Evolutionary conservation across 352 stramenopile species (phyloP).

Genomic region (Bremia lactucae): DNA sequence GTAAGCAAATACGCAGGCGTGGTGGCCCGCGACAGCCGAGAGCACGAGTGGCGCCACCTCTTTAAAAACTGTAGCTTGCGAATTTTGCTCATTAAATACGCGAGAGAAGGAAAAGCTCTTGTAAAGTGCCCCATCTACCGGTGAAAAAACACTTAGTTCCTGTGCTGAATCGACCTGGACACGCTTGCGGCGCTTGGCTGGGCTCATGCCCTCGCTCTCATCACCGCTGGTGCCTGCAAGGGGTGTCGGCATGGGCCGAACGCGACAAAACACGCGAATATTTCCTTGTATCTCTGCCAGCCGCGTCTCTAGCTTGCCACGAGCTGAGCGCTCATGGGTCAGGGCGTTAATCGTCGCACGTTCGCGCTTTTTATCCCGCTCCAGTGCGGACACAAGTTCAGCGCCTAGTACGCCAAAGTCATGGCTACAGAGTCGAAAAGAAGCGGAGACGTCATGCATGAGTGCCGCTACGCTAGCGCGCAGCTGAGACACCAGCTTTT

Average conservation of each 20-base stretch:
- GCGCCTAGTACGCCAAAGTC: conserved; percentile 60
- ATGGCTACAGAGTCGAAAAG: conserved; percentile 53
- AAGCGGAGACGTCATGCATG: conserved; percentile 52
- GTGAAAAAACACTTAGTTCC: conserved; percentile 30
- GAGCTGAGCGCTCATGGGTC: conserved; percentile 37
- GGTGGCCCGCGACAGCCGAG: conserved; percentile 83
- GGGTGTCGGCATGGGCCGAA: conserved; percentile 30
- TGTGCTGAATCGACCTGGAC: conserved; percentile 22
- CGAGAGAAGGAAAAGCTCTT: conserved; percentile 83
- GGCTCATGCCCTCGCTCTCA: conserved; percentile 15
- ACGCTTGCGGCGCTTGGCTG: conserved; percentile 13
- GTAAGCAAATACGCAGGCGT: conserved; percentile 94
- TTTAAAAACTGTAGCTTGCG: conserved; percentile 86
- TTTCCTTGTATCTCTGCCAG: conserved; percentile 38
- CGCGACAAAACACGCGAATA: conserved; percentile 73
- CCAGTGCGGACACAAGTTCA: conserved; percentile 45
- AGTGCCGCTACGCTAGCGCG: conserved; percentile 31
- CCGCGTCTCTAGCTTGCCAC: conserved; percentile 35
- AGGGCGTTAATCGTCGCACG: conserved; percentile 25
- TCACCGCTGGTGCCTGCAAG: conserved; percentile 10
- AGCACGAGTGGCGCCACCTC: conserved; percentile 86
- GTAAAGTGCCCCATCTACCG: conserved; percentile 35
- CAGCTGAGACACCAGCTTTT: conserved; percentile 24
- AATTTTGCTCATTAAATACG: conserved; percentile 72
- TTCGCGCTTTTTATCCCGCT: conserved; percentile 24